Base-by-base conservation (phyloP, 495 filamentous ascomycete genomes). In the Astrothelium subdiscretum region DNA sequence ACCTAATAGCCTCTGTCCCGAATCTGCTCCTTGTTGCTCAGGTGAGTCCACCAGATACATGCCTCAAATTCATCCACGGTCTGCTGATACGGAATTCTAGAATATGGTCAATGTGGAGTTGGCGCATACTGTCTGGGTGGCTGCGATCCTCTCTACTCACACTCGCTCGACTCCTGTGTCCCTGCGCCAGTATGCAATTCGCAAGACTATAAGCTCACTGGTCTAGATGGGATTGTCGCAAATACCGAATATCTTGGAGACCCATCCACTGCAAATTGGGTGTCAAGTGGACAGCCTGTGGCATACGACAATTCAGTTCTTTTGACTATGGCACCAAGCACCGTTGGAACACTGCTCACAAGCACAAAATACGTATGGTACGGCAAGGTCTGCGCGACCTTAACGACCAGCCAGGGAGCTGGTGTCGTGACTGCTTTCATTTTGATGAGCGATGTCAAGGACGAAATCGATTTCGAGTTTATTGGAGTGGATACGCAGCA, bases 391-490 rank as follows among this genome's bases (percentile, higher is more conserved):
- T 87, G 85, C 68, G 91, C 89, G 20, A 87, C 78, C 29, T 77
- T 98, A 74, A 96, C 91, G 82, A 92, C 90, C 6, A 88, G 87
- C 62, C 84, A 87, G 67, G 92, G 90, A 48, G 72, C 76, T 31
- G 94, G 94, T 78, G 94, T 97, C 32, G 90, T 98, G 4, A 91
- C 91, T 24, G 94, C 92, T 15, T 98, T 98, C 73, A 97, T 98
- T 72, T 77, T 97, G 66, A 81, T 97, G 68, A 87, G 86, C 32
- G 94, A 97, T 71, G 88, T 94, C 68, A 95, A 96, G 78, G 94
- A 98, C 70, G 94, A 98, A 73, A 95, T 98, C 70, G 94, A 98
- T 74, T 97, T 88, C 71, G 94, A 98, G 76, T 98, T 85, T 71
- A 83, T 98, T 60, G 94, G 94, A 61, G 80, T 81, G 54, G 88